Conservation (phyloP, 2,329 filamentous ascomycete genomes). For the Hypomyces rosellus region DNA sequence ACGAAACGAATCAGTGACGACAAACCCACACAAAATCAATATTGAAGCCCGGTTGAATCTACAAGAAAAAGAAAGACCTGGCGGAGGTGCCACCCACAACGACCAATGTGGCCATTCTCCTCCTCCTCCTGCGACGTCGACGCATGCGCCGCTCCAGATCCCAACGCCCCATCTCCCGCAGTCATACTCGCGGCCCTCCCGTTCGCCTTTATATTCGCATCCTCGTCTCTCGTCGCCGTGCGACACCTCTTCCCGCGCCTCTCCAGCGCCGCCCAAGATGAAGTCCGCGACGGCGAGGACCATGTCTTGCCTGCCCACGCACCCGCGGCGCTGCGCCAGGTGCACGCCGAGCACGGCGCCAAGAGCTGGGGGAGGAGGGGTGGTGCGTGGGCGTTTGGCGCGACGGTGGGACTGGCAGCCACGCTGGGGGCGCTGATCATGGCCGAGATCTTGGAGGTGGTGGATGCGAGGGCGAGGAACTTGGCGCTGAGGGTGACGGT, state of each 20-base stretch:
- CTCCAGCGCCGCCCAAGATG: constrained; percentile 45
- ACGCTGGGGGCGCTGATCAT: constrained; percentile 76
- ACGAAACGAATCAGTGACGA: background rate
- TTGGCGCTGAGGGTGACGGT: constrained; percentile 65
- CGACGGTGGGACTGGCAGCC: constrained; percentile 69
- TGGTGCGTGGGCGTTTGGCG: constrained; percentile 63
- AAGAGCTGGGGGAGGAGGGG: constrained; percentile 45
- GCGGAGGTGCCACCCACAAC: too few species aligned
- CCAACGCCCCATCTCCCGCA: constrained; percentile 35
- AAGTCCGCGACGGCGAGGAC: constrained; percentile 48
- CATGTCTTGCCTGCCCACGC: constrained; percentile 57
- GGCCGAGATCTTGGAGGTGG: constrained; percentile 73
- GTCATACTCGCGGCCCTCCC: constrained; percentile 58
- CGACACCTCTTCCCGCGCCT: constrained; percentile 69
- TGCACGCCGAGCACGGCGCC: constrained; percentile 51
- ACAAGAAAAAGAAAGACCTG: background rate
- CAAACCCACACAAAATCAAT: background rate
- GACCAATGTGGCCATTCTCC: constrained; percentile 34
- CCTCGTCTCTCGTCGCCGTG: constrained; percentile 56
- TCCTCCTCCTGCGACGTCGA: constrained; percentile 54
- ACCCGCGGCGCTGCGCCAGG: constrained; percentile 52
- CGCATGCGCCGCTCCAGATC: constrained; percentile 44
- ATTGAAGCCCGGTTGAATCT: background rate
- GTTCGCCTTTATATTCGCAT: constrained; percentile 63
- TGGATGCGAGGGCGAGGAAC: constrained; percentile 60